These are phyloP conservation scores for Fraxinus latifolia DNA, from an alignment of 305 asterid species.

Conservation along the genomic window DNA sequence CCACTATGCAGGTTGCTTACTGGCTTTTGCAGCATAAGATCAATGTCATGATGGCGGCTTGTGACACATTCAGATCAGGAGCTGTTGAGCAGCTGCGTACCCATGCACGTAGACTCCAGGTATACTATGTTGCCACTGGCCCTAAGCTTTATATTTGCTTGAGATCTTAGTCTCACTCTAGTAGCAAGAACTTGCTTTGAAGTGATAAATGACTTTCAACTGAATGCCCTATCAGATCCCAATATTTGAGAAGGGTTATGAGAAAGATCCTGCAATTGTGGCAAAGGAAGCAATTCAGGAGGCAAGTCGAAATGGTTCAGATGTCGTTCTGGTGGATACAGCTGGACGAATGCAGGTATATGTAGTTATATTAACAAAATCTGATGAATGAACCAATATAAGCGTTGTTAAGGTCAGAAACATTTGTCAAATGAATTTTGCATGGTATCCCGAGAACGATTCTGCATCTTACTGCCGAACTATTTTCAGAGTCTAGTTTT, in stretches of 20 bases:
- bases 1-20: constrained; percentile 69
- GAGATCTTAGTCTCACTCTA: not conserved
- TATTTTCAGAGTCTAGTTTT: not conserved
- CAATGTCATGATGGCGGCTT: constrained; percentile 96
- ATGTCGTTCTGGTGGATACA: constrained; percentile 94
- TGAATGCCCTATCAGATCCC: constrained; percentile 52
- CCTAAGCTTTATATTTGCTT: not conserved
- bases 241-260: constrained; percentile 96
- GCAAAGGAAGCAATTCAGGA: constrained; percentile 97
- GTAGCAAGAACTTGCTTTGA: constrained; percentile 13
- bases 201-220: constrained; percentile 10
- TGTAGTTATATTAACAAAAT: constrained; percentile 4
- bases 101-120: constrained; percentile 97
- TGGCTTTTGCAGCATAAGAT: constrained; percentile 89
- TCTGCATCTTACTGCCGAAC: not conserved
- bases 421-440: not conserved
- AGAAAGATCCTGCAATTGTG: constrained; percentile 93
- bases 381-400: not conserved
- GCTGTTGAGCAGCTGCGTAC: constrained; percentile 98
- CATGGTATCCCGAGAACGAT: not conserved
- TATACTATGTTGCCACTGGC: constrained; percentile 3
- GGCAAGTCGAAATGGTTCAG: constrained; percentile 81
- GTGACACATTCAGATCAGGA: constrained; percentile 97
- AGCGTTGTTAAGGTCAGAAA: not conserved
- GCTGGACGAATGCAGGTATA: constrained; percentile 98